These are phyloP conservation scores for Crucihimalaya himalaica DNA, from an alignment of 345 rosid genomes.

Conservation along the genomic window DNA sequence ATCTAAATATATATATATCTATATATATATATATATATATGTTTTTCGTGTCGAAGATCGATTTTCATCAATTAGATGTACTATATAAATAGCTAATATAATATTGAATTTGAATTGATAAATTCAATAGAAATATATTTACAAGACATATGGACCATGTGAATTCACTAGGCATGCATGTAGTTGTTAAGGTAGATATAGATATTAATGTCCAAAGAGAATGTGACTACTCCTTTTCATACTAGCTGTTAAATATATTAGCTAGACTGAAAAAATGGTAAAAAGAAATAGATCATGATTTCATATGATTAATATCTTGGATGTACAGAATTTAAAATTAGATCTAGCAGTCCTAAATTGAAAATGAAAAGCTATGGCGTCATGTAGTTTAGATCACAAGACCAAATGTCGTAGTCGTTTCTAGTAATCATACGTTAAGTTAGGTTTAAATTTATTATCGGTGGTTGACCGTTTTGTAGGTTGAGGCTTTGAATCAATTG, in stretches of 20 bases:
- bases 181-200: slow-evolving; percentile 18
- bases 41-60: background rate
- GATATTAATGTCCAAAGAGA: slow-evolving; percentile 20
- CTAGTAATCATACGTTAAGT: slow-evolving; percentile 28
- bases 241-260: background rate
- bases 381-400: slow-evolving; percentile 25
- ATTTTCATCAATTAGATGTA: background rate
- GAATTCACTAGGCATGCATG: slow-evolving; percentile 28
- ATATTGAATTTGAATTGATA: background rate
- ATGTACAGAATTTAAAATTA: background rate
- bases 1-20: too few species aligned
- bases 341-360: slow-evolving; percentile 12
- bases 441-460: slow-evolving; percentile 34
- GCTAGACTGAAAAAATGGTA: background rate
- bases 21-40: too few species aligned
- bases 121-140: background rate
- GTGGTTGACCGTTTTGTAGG: slow-evolving; percentile 40
- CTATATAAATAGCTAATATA: background rate
- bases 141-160: slow-evolving; percentile 17
- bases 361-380: slow-evolving; percentile 19
- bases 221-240: slow-evolving; percentile 19
- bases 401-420: slow-evolving; percentile 21
- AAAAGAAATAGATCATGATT: background rate
- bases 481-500: slow-evolving; percentile 30
- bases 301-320: background rate